Percentiles rank a stretch among this genome's conserved stretches.
phyloP scores from a whole-genome alignment of 345 rosid genomes.

The Psidium guajava region DNA sequence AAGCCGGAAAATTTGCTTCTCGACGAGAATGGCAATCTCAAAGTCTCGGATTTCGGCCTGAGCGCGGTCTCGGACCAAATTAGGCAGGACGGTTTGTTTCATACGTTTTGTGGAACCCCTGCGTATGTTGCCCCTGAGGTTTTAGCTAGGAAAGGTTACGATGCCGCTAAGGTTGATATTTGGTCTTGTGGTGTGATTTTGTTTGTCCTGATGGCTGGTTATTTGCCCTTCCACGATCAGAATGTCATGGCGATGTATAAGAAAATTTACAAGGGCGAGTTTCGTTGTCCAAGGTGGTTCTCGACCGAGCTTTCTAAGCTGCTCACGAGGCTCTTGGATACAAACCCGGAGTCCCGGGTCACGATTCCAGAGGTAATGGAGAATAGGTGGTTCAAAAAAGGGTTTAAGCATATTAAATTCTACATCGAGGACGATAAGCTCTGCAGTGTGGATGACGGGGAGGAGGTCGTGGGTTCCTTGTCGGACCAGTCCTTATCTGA shows the following conservation, averaged over 20 bases:
- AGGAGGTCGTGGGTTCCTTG: constrained; percentile 17
- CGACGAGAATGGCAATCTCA: constrained; percentile 60
- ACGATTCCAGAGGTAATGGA: constrained; percentile 67
- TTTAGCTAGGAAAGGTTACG: constrained; percentile 55
- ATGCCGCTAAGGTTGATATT: constrained; percentile 74
- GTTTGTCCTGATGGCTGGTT: constrained; percentile 68
- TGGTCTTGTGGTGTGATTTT: constrained; percentile 94
- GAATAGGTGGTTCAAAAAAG: constrained; percentile 67
- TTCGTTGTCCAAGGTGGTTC: constrained; percentile 71
- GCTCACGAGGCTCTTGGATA: constrained; percentile 49
- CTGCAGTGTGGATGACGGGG: constrained; percentile 21
- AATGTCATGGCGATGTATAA: constrained; percentile 70
- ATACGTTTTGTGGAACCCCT: constrained; percentile 83
- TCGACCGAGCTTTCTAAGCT: constrained; percentile 50
- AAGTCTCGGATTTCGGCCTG: constrained; percentile 84
- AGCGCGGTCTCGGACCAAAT: constrained; percentile 74
- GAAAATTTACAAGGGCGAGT: constrained; percentile 66
- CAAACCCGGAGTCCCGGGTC: constrained; percentile 63
- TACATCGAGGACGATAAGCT: constrained; percentile 43
- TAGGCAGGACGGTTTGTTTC: constrained; percentile 60
- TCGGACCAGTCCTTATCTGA: constrained; percentile 43
- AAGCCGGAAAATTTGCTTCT: constrained; percentile 80
- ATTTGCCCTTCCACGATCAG: constrained; percentile 72
- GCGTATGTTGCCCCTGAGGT: constrained; percentile 87
- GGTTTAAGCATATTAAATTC: constrained; percentile 50